Percentiles rank a stretch among this genome's conserved stretches.
Conservation (phyloP, 345 rosid species). For the Lepidium sativum region DNA sequence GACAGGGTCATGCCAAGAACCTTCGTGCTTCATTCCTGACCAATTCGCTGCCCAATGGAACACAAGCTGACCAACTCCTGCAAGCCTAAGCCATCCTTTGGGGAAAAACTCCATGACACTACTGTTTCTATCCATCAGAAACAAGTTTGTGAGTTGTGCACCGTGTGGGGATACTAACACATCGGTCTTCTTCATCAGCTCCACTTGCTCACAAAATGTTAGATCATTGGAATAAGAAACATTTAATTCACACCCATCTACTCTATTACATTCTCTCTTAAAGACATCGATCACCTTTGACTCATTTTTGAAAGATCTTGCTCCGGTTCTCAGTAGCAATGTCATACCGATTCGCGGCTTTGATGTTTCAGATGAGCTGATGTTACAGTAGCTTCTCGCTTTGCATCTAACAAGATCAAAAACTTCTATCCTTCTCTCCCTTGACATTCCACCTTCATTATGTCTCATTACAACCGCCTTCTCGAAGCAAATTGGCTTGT, state of each 20-base stretch:
- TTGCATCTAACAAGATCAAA: conserved; percentile 52
- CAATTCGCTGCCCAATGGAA: conserved; percentile 63
- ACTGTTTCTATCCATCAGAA: conserved; percentile 63
- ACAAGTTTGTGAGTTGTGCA: conserved; percentile 66
- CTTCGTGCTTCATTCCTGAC: conserved; percentile 68
- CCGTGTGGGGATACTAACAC: conserved; percentile 64
- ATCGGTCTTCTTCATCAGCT: conserved; percentile 53
- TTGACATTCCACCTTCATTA: conserved; percentile 72
- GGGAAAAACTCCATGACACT: conserved; percentile 74
- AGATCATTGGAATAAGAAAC: conserved; percentile 61
- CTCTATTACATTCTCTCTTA: conserved; percentile 43
- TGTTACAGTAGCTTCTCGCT: conserved; percentile 47
- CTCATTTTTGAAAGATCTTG: conserved; percentile 67
- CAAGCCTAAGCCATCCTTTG: conserved; percentile 60
- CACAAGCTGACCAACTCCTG: conserved; percentile 72
- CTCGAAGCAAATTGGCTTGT: too few species aligned
- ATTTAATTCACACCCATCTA: conserved; percentile 44
- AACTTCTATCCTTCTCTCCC: conserved; percentile 48
- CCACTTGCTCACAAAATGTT: conserved; percentile 70
- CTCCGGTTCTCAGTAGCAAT: conserved; percentile 70
- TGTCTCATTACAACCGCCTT: conserved; percentile 80
- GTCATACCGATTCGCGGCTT: conserved; percentile 24
- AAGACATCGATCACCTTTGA: conserved; percentile 38
- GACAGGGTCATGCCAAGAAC: conserved; percentile 62
- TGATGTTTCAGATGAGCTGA: conserved; percentile 20